phyloP scores from a whole-genome alignment of 2,329 filamentous ascomycete species.

The Geosmithia flava region DNA sequence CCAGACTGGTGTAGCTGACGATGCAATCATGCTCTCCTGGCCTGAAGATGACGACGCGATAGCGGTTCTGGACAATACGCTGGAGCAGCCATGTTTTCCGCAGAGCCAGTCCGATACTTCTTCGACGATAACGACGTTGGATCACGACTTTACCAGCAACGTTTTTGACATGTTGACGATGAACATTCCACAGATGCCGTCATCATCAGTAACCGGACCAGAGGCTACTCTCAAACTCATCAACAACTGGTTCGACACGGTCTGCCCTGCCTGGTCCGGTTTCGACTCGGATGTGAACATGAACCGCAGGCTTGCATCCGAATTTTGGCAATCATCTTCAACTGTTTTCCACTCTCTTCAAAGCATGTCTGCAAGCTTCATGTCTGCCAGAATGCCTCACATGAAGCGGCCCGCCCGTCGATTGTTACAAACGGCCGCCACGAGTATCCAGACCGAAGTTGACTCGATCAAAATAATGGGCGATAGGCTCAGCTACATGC shows the following conservation, averaged over 20 bases:
- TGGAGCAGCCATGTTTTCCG: background rate
- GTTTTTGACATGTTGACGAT: background rate
- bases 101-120: background rate
- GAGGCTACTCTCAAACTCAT: constrained; percentile 7
- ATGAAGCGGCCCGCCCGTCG: constrained; percentile 19
- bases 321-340: constrained; percentile 21
- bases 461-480: constrained; percentile 10
- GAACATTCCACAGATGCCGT: background rate
- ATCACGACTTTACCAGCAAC: constrained; percentile 1
- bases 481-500: constrained; percentile 10
- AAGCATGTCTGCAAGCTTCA: constrained; percentile 26
- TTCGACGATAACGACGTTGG: background rate
- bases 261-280: constrained; percentile 26
- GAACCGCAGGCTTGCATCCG: constrained; percentile 22
- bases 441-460: constrained; percentile 20
- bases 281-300: constrained; percentile 25
- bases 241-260: constrained; percentile 24
- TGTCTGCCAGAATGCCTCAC: constrained; percentile 19
- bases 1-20: background rate
- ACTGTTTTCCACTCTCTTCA: constrained; percentile 24
- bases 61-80: background rate
- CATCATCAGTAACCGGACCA: background rate
- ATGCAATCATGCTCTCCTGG: background rate
- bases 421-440: constrained; percentile 19
- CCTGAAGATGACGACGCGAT: background rate